Percentiles rank a stretch among this genome's conserved stretches.
These are phyloP conservation scores for Pseudocercospora macadamiae DNA, from an alignment of 2,329 filamentous ascomycete species.

Conservation along the genomic window DNA sequence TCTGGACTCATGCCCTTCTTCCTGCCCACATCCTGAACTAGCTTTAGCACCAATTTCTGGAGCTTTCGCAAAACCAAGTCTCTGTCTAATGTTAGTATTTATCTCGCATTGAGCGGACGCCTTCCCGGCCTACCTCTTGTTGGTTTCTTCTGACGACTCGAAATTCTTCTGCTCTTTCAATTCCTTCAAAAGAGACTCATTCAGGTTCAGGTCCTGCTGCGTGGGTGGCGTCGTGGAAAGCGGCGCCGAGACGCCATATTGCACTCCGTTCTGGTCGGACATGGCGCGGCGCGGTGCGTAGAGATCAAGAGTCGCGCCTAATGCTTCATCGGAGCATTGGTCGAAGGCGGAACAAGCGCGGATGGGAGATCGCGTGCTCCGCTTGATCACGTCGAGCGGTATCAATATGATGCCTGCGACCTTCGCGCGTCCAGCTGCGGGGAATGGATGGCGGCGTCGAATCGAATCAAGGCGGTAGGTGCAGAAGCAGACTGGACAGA, in stretches of 20 bases:
- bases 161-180: slow-evolving; percentile 90
- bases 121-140: slow-evolving; percentile 66
- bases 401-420: not conserved
- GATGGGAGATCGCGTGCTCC: not conserved
- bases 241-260: slow-evolving; percentile 48
- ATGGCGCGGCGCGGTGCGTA: slow-evolving; percentile 11
- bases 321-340: slow-evolving; percentile 13
- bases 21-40: slow-evolving; percentile 79
- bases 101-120: not conserved
- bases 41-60: slow-evolving; percentile 79
- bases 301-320: slow-evolving; percentile 6
- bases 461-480: not conserved
- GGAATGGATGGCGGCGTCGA: not conserved
- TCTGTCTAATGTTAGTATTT: slow-evolving; percentile 49
- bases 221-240: slow-evolving; percentile 79
- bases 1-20: slow-evolving; percentile 74
- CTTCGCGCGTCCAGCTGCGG: not conserved
- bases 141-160: slow-evolving; percentile 78
- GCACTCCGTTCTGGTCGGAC: slow-evolving; percentile 23
- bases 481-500: slow-evolving; percentile 1
- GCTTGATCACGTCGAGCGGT: not conserved
- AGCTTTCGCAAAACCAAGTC: slow-evolving; percentile 74
- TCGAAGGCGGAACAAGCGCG: not conserved
- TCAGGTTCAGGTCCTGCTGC: slow-evolving; percentile 73
- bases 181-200: slow-evolving; percentile 79